Percentiles rank a stretch among this genome's conserved stretches.
These are phyloP conservation scores for Alternaria ethzedia DNA, from an alignment of 2,329 filamentous ascomycete genomes.

Conservation along the genomic window DNA sequence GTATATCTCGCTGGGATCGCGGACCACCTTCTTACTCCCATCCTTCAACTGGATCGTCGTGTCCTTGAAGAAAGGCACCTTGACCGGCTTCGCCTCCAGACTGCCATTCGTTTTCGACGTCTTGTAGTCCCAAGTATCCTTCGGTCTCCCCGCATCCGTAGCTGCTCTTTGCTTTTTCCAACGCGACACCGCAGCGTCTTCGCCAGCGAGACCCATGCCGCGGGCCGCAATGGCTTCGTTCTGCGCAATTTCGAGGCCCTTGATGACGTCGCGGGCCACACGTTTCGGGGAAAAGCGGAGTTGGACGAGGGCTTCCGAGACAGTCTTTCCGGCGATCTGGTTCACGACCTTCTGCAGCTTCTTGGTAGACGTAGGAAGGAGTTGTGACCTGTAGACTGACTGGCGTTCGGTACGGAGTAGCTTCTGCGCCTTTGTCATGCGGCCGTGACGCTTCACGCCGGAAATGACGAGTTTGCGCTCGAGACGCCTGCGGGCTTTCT, in stretches of 20 bases:
- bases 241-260: slow-evolving; percentile 79
- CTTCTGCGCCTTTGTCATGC: slow-evolving; percentile 69
- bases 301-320: slow-evolving; percentile 91
- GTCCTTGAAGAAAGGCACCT: slow-evolving; percentile 40
- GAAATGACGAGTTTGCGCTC: slow-evolving; percentile 84
- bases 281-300: slow-evolving; percentile 97
- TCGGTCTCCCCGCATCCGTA: slow-evolving; percentile 17
- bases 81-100: slow-evolving; percentile 5
- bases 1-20: slow-evolving; percentile 82
- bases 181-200: slow-evolving; percentile 22
- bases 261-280: slow-evolving; percentile 78
- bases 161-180: slow-evolving; percentile 26
- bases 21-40: slow-evolving; percentile 73
- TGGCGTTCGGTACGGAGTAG: slow-evolving; percentile 71
- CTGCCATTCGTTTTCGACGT: slow-evolving; percentile 14
- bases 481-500: slow-evolving; percentile 73
- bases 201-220: slow-evolving; percentile 77
- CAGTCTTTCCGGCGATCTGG: slow-evolving; percentile 90
- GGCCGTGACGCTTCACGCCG: slow-evolving; percentile 71
- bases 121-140: slow-evolving; percentile 18
- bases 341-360: slow-evolving; percentile 85
- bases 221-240: slow-evolving; percentile 79
- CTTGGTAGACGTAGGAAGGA: slow-evolving; percentile 86
- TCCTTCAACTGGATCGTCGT: slow-evolving; percentile 74
- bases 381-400: slow-evolving; percentile 67